Evolutionary conservation across 257 asterid species (phyloP).

Genomic region (Solanum tacnaense): DNA sequence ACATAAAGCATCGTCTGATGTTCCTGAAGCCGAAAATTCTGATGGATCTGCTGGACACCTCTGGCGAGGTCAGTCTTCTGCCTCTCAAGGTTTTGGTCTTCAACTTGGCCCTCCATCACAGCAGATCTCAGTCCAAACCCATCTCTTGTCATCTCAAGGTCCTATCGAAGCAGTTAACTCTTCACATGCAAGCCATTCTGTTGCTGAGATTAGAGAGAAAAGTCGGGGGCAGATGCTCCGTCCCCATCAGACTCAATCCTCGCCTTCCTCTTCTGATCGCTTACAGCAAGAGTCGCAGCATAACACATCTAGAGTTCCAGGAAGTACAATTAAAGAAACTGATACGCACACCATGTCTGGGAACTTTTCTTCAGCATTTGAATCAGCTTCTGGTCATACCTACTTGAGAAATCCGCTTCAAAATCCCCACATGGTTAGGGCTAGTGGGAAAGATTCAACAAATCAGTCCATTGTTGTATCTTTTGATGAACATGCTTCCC

Average conservation of each 20-base stretch:
- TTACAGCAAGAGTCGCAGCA: conserved; percentile 13
- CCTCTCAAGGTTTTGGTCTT: conserved; percentile 75
- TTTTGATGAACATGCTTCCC: conserved; percentile 17
- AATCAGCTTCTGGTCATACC: conserved; percentile 27
- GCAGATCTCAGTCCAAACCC: conserved; percentile 30
- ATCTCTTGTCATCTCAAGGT: conserved; percentile 33
- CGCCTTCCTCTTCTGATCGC: conserved; percentile 22
- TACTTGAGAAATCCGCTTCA: conserved; percentile 35
- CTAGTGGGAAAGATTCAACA: conserved; percentile 35
- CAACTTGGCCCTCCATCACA: conserved; percentile 94
- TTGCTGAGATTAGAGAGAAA: conserved; percentile 33
- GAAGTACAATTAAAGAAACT: conserved; percentile 21
- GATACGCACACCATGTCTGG: conserved; percentile 26
- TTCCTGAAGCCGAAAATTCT: conserved; percentile 32
- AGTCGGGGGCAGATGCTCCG: conserved; percentile 14
- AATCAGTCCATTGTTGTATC: conserved; percentile 3
- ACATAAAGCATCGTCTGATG: conserved; percentile 32
- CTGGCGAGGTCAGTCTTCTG: conserved; percentile 42
- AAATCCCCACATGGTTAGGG: conserved; percentile 29
- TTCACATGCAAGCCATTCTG: conserved; percentile 22
- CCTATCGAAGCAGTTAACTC: conserved; percentile 20
- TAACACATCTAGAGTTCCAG: conserved; percentile 26
- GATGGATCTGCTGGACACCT: conserved; percentile 44
- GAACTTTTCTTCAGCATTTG: conserved; percentile 27
- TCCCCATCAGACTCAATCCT: conserved; percentile 27